Percentiles rank a stretch among this genome's conserved stretches.
phyloP scores from a whole-genome alignment of 192 early-diverging fungal species.

The Glomus cerebriforme region DNA sequence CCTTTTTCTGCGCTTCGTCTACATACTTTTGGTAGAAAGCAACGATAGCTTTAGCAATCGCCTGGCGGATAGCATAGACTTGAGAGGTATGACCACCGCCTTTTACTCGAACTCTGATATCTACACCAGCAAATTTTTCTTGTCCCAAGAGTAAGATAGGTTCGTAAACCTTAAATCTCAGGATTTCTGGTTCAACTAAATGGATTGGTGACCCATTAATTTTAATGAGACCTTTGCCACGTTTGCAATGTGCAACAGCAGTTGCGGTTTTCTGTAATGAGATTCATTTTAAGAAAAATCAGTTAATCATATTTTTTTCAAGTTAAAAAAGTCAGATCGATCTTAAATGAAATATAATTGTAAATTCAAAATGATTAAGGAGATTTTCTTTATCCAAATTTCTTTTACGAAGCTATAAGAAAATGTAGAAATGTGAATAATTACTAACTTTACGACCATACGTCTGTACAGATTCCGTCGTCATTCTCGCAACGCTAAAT shows the following conservation, averaged over 20 bases:
- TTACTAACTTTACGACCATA: conserved; percentile 74
- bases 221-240: conserved; percentile 95
- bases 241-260: conserved; percentile 98
- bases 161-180: conserved; percentile 99
- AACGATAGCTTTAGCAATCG: conserved; percentile 98
- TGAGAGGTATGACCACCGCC: conserved; percentile 98
- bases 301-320: too few species aligned
- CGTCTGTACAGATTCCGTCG: conserved; percentile 72
- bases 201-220: conserved; percentile 97
- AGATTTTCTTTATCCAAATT: too few species aligned
- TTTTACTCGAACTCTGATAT: conserved; percentile 95
- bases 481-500: conserved; percentile 8
- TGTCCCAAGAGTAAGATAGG: conserved; percentile 94
- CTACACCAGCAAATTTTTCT: conserved; percentile 94
- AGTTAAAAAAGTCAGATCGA: too few species aligned
- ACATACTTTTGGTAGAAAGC: conserved; percentile 99
- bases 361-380: neutral
- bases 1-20: conserved; percentile 99
- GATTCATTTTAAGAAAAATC: too few species aligned
- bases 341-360: too few species aligned
- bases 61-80: conserved; percentile 98
- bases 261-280: conserved; percentile 91
- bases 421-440: neutral
- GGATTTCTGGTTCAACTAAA: conserved; percentile 95
- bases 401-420: neutral